Conservation (phyloP, 208 protist genomes). For the Trypanosoma vivax region DNA sequence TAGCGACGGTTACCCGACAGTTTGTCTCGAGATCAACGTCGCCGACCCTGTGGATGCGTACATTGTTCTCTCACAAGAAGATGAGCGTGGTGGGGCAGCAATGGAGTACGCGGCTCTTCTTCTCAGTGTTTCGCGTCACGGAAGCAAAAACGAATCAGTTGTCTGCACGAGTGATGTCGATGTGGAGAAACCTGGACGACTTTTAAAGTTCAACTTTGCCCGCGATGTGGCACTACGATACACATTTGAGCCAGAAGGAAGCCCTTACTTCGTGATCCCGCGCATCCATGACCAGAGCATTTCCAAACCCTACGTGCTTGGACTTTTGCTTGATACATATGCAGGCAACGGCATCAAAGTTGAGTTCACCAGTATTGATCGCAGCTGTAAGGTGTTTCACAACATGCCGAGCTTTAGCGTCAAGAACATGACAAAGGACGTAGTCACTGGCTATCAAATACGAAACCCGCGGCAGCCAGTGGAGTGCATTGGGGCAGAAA, state of each 20-base stretch:
- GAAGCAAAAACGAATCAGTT: constrained; percentile 58
- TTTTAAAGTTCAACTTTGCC: constrained; percentile 75
- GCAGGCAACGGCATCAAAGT: constrained; percentile 62
- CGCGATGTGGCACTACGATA: constrained; percentile 63
- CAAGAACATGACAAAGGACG: constrained; percentile 38
- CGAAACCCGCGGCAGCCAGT: constrained; percentile 55
- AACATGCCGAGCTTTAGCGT: constrained; percentile 70
- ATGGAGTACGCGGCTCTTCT: constrained; percentile 56
- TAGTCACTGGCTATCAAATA: constrained; percentile 65
- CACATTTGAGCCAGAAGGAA: constrained; percentile 57
- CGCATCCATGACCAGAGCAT: constrained; percentile 52
- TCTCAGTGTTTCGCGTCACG: constrained; percentile 52
- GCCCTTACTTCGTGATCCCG: constrained; percentile 71
- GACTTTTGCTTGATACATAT: constrained; percentile 61
- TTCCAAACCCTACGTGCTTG: constrained; percentile 62
- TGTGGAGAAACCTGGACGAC: constrained; percentile 59
- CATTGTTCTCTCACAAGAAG: constrained; percentile 63
- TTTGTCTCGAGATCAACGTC: constrained; percentile 64
- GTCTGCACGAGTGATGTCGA: constrained; percentile 59
- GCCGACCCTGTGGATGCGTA: constrained; percentile 42
- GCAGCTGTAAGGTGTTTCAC: constrained; percentile 58
- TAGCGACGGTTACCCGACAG: constrained; percentile 36
- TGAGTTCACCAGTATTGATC: constrained; percentile 58
- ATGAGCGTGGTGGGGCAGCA: constrained; percentile 46
- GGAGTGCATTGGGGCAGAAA: constrained; percentile 39